Evolutionary conservation across 164 flowering plant species (phyloP), one percentile per base, ranked within the genome.

Genomic region (Dillenia suffruticosa): DNA sequence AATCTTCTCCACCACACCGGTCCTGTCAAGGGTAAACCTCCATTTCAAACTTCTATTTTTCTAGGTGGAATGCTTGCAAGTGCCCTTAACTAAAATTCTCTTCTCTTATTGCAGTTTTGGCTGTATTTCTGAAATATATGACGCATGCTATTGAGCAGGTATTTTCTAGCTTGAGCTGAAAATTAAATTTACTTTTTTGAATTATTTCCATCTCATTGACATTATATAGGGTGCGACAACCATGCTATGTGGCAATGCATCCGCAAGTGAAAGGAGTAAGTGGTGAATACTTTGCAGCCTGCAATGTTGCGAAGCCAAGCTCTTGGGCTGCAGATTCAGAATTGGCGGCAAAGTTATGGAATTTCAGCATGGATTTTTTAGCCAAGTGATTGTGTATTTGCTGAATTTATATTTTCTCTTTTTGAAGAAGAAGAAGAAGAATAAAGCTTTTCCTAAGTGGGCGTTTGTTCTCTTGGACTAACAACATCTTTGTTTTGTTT

Each of bases 191-290:
- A 32, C 62, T 40, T 17, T 9, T 16, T 57, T 46, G 24, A 13
- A n/a, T 32, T 10, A 10, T 49, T 6, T 51, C 12, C 32, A 10
- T 8, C 62, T 53, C 5, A 46, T 47, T 19, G 40, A 12, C 49
- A 19, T 70, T 51, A 26, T 67, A 47, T 61, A 90, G 97, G 94
- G 97, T 45, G 86, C 94, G 19, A 86, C 97, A 43, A 90, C 97
- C 9, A 81, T 90, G 92, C 63, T 90, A 86, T 53, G 82, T 81
- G 44, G 97, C 97, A 19, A 57, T 86, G 74, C 82, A 86, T 66
- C 89, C 97, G 2, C 75, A 84, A 44, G 82, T 88, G 9, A 61
- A 72, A 49, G 90, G 88, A 5, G 75, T 83, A 12, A 78, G 75
- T 10, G 90, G 97, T 0, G 74, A 83, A 63, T 90, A 82, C 62